These are phyloP conservation scores for Ustilago sp. DNA, from an alignment of 1,284 basidiomycete species.

Conservation along the genomic window DNA sequence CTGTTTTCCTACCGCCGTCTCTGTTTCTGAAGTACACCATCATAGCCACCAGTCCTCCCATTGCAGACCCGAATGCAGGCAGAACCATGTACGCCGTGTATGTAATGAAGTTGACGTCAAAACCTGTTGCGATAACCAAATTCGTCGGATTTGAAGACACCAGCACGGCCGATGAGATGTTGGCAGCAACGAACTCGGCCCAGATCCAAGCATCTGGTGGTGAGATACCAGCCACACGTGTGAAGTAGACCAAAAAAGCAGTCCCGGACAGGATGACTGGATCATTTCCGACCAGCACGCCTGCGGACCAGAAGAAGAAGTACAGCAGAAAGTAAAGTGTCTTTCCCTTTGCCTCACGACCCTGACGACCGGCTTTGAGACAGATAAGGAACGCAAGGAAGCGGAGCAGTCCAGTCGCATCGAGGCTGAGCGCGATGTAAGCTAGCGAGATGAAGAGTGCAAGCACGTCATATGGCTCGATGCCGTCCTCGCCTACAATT, in stretches of 20 bases:
- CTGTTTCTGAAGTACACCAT: slow-evolving; percentile 60
- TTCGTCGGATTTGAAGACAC: slow-evolving; percentile 71
- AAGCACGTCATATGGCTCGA: slow-evolving; percentile 92
- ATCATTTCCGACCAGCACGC: slow-evolving; percentile 84
- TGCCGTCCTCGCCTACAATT: slow-evolving; percentile 77
- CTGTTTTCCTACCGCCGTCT: slow-evolving; percentile 9
- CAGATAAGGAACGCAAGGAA: slow-evolving; percentile 76
- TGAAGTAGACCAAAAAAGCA: slow-evolving; percentile 86
- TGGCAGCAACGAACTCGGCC: slow-evolving; percentile 80
- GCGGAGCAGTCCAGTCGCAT: slow-evolving; percentile 86
- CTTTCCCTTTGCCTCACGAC: slow-evolving; percentile 66
- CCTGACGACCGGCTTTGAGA: slow-evolving; percentile 50
- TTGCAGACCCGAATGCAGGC: slow-evolving; percentile 57
- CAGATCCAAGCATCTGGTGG: slow-evolving; percentile 78
- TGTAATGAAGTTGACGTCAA: slow-evolving; percentile 62
- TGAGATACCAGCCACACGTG: slow-evolving; percentile 76
- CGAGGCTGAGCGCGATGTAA: slow-evolving; percentile 92
- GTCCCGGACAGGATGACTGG: slow-evolving; percentile 75
- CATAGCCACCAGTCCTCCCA: slow-evolving; percentile 50
- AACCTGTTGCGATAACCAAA: slow-evolving; percentile 69
- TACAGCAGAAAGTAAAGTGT: slow-evolving; percentile 84
- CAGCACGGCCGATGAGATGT: slow-evolving; percentile 75
- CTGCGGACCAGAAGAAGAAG: slow-evolving; percentile 81
- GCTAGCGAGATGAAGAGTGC: slow-evolving; percentile 91
- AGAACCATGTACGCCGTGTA: slow-evolving; percentile 68